These are phyloP conservation scores for Penicillium fimorum DNA, from an alignment of 495 filamentous ascomycete genomes.

Conservation along the genomic window DNA sequence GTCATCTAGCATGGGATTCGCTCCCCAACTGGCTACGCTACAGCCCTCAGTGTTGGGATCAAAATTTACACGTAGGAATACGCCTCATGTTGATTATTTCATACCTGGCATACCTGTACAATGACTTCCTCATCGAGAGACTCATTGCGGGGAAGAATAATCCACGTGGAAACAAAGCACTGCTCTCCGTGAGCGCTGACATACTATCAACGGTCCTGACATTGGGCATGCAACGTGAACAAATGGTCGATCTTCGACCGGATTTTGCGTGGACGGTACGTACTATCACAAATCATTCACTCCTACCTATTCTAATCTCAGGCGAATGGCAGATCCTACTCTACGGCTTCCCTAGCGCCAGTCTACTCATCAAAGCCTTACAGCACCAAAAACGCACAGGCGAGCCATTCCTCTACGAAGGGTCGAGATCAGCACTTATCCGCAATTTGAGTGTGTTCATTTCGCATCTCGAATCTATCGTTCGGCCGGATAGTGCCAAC, in stretches of 20 bases:
- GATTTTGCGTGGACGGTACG: slow-evolving; percentile 30
- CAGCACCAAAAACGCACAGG: slow-evolving; percentile 43
- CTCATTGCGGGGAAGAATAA: slow-evolving; percentile 41
- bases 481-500: slow-evolving; percentile 20
- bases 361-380: slow-evolving; percentile 44
- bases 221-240: slow-evolving; percentile 40
- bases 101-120: slow-evolving; percentile 41
- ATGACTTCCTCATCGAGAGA: slow-evolving; percentile 46
- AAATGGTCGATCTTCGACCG: slow-evolving; percentile 28
- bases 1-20: slow-evolving; percentile 32
- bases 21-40: slow-evolving; percentile 39
- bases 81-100: slow-evolving; percentile 35
- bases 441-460: slow-evolving; percentile 60
- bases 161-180: slow-evolving; percentile 28
- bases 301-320: neutral
- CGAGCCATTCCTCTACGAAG: slow-evolving; percentile 36
- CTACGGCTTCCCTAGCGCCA: slow-evolving; percentile 42
- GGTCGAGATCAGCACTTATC: slow-evolving; percentile 54
- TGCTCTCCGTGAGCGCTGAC: slow-evolving; percentile 37
- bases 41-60: slow-evolving; percentile 26
- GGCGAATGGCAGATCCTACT: slow-evolving; percentile 29
- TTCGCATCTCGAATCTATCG: slow-evolving; percentile 32
- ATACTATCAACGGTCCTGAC: slow-evolving; percentile 41
- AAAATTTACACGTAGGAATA: slow-evolving; percentile 21
- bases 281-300: neutral